Conservation (phyloP, 768 basidiomycete species). For the Lanmaoa rubissima region DNA sequence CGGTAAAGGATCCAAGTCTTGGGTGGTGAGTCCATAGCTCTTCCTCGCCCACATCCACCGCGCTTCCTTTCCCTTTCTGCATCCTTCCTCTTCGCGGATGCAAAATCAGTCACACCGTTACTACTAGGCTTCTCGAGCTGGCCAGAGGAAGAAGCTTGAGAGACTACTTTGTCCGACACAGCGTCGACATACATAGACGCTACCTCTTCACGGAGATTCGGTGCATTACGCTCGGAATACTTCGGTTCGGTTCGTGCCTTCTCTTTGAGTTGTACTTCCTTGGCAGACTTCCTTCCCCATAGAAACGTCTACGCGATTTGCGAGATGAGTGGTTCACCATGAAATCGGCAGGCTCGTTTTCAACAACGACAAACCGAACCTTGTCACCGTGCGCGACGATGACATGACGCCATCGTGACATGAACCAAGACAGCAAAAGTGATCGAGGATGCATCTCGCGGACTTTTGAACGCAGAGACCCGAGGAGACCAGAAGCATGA, state of each 20-base stretch:
- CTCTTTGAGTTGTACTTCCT: slow-evolving; percentile 57
- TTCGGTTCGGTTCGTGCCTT: slow-evolving; percentile 34
- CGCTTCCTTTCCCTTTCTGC: slow-evolving; percentile 28
- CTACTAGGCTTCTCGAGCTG: slow-evolving; percentile 1
- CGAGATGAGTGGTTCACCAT: too few species aligned
- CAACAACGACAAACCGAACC: too few species aligned
- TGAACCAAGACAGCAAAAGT: too few species aligned
- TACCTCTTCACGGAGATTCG: slow-evolving; percentile 19
- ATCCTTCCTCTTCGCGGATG: slow-evolving; percentile 10
- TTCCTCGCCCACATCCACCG: slow-evolving; percentile 18
- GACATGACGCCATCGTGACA: too few species aligned
- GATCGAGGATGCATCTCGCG: too few species aligned
- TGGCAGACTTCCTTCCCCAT: slow-evolving; percentile 15
- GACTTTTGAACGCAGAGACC: too few species aligned
- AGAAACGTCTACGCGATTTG: too few species aligned
- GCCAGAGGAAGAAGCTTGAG: neutral
- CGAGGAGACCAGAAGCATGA: too few species aligned
- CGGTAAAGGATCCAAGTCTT: neutral
- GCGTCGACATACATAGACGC: slow-evolving; percentile 19
- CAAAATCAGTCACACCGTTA: neutral
- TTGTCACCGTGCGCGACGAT: too few species aligned
- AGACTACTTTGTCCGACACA: neutral
- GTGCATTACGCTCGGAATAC: slow-evolving; percentile 1
- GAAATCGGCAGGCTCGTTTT: too few species aligned
- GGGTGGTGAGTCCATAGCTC: slow-evolving; percentile 20